Base-by-base conservation (phyloP, 1,284 basidiomycete species). In the Meripilus lineatus region DNA sequence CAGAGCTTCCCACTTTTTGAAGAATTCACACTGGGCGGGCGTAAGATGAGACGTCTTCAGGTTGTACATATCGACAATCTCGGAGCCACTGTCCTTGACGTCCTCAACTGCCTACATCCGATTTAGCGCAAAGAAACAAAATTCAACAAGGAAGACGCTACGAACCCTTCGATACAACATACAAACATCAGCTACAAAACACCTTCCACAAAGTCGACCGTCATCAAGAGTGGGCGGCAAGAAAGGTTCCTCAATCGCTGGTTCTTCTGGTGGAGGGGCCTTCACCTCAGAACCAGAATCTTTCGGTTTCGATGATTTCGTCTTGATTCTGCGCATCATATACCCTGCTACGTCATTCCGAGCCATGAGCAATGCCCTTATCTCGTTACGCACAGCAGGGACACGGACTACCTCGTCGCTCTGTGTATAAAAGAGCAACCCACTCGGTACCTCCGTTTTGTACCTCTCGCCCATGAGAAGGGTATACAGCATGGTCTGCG, bases 401-500 rank as follows among this genome's bases (percentile, higher is more conserved):
- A 94, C 93, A 25, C 79, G 75, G n/a, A 90, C 81, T 42, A 97
- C 80, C 48, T 91, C 83, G 53, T 93, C 87, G 44, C 79, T 83
- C 59, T 95, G 92, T 0, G 94, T 95, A 61, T 99, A 99, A 61
- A 93, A 97, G 22, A 99, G 72, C 39, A 99, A 66, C 2, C 96
- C 96, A 11, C 84, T 80, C 2, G 77, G 69, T 1, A 87, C 76
- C 52, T 75, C 69, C 8, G 68, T 67, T 51, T 87, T 84, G 58
- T 98, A 98, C 11, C 93, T 79, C 58, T 99, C 94, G 26, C 83
- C 79, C 60, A 94, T 84, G 5, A 99, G 76, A 11, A 99, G 71
- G 0, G 93, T 97, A 61, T 99, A 99, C 5, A 99, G 69, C 84
- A 97, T 94, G 1, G 96, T 99, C 65, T 99, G 95, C 0, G 96